A percentile compares a stretch with the other conserved stretches of the same genome.
Evolutionary conservation across 345 rosid genomes (phyloP).

Genomic region (Excoecaria cochinchinensis): DNA sequence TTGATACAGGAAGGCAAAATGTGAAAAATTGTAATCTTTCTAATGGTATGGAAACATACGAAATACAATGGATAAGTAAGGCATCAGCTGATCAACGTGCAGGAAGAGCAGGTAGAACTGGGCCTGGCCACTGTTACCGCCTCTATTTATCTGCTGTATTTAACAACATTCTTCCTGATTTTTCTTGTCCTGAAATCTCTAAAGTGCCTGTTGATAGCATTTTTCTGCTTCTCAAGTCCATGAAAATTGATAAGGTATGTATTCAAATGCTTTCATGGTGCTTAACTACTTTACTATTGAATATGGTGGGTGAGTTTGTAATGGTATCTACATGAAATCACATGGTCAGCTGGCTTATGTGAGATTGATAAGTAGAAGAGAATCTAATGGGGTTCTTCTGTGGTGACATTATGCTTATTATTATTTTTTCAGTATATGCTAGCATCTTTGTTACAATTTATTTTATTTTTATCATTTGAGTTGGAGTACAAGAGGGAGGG

Average conservation of each 20-base stretch:
- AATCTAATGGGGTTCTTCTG: too few species aligned
- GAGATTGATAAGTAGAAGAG: too few species aligned
- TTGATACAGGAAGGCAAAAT: conserved; percentile 91
- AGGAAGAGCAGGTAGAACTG: conserved; percentile 97
- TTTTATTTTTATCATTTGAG: neutral
- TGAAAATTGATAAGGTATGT: conserved; percentile 70
- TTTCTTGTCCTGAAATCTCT: conserved; percentile 75
- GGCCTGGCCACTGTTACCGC: conserved; percentile 92
- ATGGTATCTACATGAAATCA: neutral
- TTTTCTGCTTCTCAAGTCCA: conserved; percentile 84
- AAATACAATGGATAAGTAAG: conserved; percentile 85
- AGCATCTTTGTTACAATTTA: too few species aligned
- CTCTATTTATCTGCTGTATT: conserved; percentile 83
- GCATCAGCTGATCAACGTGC: conserved; percentile 95
- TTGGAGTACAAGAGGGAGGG: neutral
- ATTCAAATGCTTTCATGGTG: conserved; percentile 10
- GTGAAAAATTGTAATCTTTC: conserved; percentile 67
- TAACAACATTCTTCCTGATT: conserved; percentile 66
- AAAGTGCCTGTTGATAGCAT: conserved; percentile 83
- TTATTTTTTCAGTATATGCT: neutral
- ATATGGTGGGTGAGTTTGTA: neutral
- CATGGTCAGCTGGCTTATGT: too few species aligned
- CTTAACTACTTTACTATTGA: neutral
- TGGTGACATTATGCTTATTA: neutral
- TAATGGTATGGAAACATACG: conserved; percentile 76